phyloP scores from a whole-genome alignment of 768 basidiomycete genomes.

The Psilocybe cubensis region DNA sequence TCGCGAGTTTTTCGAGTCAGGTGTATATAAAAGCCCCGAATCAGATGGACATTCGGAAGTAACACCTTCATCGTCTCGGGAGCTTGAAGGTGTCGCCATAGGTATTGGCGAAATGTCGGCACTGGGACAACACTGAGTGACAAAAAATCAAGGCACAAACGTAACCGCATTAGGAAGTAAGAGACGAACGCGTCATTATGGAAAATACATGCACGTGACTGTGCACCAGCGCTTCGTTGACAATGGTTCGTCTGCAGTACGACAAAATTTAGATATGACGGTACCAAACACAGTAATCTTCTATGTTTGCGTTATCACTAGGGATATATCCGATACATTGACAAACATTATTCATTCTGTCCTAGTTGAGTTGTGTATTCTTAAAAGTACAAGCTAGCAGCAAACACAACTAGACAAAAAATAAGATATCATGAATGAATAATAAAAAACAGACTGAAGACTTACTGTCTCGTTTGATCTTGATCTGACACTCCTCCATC shows the following conservation, averaged over 20 bases:
- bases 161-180: conserved; percentile 7
- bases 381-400: conserved; percentile 87
- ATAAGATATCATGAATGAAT: conserved; percentile 4
- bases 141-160: too few species aligned
- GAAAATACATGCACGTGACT: conserved; percentile 17
- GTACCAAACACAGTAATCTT: too few species aligned
- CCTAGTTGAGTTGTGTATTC: not conserved
- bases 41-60: conserved; percentile 16
- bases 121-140: too few species aligned
- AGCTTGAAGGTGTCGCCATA: conserved; percentile 38
- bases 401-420: conserved; percentile 71
- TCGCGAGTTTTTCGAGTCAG: conserved; percentile 15
- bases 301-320: too few species aligned
- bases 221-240: not conserved
- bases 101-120: too few species aligned
- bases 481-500: conserved; percentile 94
- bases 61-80: conserved; percentile 15
- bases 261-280: too few species aligned
- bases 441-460: conserved; percentile 48
- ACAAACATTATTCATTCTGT: not conserved
- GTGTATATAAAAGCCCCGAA: conserved; percentile 13
- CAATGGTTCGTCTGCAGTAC: not conserved
- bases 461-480: conserved; percentile 96
- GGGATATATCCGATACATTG: too few species aligned
- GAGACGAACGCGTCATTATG: conserved; percentile 15